phyloP scores from a whole-genome alignment of 768 basidiomycete species.

The Lentinula boryana region DNA sequence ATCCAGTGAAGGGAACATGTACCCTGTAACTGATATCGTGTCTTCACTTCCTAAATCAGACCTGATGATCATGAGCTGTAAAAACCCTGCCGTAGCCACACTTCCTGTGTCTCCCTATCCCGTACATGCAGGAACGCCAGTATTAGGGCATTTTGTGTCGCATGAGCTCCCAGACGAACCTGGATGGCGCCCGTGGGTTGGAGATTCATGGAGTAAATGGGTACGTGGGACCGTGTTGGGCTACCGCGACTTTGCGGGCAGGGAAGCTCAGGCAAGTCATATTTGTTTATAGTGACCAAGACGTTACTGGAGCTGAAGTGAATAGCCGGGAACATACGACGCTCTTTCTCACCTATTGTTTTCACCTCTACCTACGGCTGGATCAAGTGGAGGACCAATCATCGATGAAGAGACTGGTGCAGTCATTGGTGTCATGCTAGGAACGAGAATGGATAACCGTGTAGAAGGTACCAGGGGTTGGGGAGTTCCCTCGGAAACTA shows the following conservation, averaged over 20 bases:
- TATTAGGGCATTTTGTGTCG: conserved; percentile 53
- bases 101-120: conserved; percentile 65
- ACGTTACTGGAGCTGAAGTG: neutral
- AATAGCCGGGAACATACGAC: conserved; percentile 65
- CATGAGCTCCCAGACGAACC: conserved; percentile 29
- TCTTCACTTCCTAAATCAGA: conserved; percentile 59
- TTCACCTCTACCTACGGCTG: conserved; percentile 47
- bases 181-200: conserved; percentile 46
- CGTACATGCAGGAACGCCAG: conserved; percentile 31
- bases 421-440: conserved; percentile 60
- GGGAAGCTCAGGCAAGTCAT: conserved; percentile 43
- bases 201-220: conserved; percentile 53
- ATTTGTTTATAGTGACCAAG: neutral
- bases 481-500: conserved; percentile 57
- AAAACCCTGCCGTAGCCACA: conserved; percentile 26
- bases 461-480: conserved; percentile 53
- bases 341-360: conserved; percentile 52
- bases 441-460: conserved; percentile 50
- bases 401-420: conserved; percentile 55
- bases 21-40: conserved; percentile 38
- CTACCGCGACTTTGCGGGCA: conserved; percentile 54
- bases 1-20: conserved; percentile 27
- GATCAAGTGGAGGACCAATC: conserved; percentile 69
- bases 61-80: conserved; percentile 37
- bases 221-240: conserved; percentile 43